phyloP scores from a whole-genome alignment of 2,329 filamentous ascomycete species.

The Aschersonia sp. region DNA sequence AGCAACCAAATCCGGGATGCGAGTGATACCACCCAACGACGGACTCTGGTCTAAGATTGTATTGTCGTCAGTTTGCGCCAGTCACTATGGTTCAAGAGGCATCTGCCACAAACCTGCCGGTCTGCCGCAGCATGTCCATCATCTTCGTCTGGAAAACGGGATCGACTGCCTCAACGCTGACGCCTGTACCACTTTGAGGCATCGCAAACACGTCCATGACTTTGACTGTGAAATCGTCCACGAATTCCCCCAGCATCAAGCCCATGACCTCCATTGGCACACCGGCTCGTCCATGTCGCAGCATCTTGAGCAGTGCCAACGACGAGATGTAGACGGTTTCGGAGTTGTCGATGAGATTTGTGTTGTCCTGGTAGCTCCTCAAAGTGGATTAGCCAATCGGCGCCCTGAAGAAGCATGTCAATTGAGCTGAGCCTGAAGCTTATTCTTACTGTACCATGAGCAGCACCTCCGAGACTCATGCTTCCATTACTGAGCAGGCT shows the following conservation, averaged over 20 bases:
- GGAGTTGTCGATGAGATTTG: constrained; percentile 91
- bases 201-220: constrained; percentile 99
- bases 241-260: constrained; percentile 95
- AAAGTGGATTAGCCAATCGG: too few relatives aligned
- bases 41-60: constrained; percentile 60
- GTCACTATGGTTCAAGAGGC: not conserved
- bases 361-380: constrained; percentile 52
- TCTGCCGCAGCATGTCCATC: constrained; percentile 99
- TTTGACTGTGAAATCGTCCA: constrained; percentile 96
- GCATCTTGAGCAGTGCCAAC: constrained; percentile 92
- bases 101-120: constrained; percentile 55
- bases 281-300: constrained; percentile 90
- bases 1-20: constrained; percentile 97
- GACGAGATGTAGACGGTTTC: constrained; percentile 99
- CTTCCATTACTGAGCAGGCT: constrained; percentile 70
- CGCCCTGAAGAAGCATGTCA: too few relatives aligned
- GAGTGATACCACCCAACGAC: constrained; percentile 99
- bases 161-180: constrained; percentile 96
- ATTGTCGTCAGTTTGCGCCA: constrained; percentile 4
- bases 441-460: constrained; percentile 23
- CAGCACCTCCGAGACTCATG: constrained; percentile 42
- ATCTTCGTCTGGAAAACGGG: constrained; percentile 99
- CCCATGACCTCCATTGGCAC: constrained; percentile 99
- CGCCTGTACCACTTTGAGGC: constrained; percentile 96
- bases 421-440: not conserved